phyloP scores from a whole-genome alignment of 805 yeast species.

The Ogataea thermomethanolica region DNA sequence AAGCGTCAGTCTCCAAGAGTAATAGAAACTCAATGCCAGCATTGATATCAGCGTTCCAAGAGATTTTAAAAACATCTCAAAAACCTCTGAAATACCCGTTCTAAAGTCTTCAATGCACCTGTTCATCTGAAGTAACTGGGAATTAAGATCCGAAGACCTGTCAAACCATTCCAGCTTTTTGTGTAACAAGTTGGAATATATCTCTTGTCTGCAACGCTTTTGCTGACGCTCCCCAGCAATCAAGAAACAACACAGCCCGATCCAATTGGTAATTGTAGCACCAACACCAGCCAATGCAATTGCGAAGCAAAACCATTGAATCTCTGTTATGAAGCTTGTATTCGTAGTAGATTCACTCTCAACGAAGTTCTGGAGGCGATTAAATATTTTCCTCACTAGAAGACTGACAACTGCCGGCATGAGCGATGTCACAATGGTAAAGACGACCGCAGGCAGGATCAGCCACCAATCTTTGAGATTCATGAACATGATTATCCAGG shows the following conservation, averaged over 20 bases:
- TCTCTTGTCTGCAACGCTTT: slow-evolving; percentile 44
- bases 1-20: slow-evolving; percentile 83
- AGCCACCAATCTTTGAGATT: slow-evolving; percentile 23
- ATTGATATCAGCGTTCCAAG: slow-evolving; percentile 51
- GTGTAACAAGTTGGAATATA: slow-evolving; percentile 44
- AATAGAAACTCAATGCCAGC: slow-evolving; percentile 61
- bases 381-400: slow-evolving; percentile 63
- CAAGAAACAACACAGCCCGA: slow-evolving; percentile 61
- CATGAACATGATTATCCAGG: slow-evolving; percentile 26
- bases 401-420: slow-evolving; percentile 61
- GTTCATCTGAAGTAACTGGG: slow-evolving; percentile 62
- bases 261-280: slow-evolving; percentile 45
- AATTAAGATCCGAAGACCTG: slow-evolving; percentile 48
- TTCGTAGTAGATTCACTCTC: slow-evolving; percentile 31
- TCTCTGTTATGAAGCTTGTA: slow-evolving; percentile 33
- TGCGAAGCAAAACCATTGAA: slow-evolving; percentile 35
- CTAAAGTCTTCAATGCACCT: slow-evolving; percentile 73
- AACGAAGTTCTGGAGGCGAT: slow-evolving; percentile 35
- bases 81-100: slow-evolving; percentile 62
- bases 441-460: slow-evolving; percentile 15
- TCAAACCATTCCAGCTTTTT: slow-evolving; percentile 65
- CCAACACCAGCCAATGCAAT: slow-evolving; percentile 47
- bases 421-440: slow-evolving; percentile 48
- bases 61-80: slow-evolving; percentile 55
- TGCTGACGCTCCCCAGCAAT: slow-evolving; percentile 70